phyloP scores from a whole-genome alignment of 139 green algal genomes.

The Tetradesmus lagerheimii region DNA sequence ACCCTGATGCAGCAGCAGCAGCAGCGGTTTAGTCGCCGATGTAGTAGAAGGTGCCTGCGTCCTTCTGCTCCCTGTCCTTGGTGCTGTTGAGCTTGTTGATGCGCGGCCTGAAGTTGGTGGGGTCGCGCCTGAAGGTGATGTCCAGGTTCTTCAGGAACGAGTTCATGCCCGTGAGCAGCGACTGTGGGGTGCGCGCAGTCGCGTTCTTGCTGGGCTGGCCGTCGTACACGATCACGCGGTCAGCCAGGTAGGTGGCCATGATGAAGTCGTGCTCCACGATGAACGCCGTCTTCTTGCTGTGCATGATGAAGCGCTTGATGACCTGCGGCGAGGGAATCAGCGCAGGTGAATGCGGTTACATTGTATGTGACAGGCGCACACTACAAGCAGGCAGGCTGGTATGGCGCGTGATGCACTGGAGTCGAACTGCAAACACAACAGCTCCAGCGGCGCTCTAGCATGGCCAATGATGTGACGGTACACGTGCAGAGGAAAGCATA shows the following conservation, averaged over 20 bases:
- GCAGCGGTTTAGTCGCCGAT: conserved; percentile 57
- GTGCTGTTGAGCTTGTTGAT: conserved; percentile 98
- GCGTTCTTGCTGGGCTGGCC: conserved; percentile 87
- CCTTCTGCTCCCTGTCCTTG: conserved; percentile 98
- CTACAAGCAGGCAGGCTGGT: background rate
- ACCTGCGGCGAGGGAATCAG: conserved; percentile 84
- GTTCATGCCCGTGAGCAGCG: conserved; percentile 92
- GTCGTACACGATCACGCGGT: conserved; percentile 98
- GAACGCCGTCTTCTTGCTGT: conserved; percentile 99
- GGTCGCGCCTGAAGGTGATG: conserved; percentile 99
- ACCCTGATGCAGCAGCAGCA: background rate
- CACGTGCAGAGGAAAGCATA: too few relatives aligned
- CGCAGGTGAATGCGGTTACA: background rate
- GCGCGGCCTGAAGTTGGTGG: conserved; percentile 98
- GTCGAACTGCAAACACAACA: too few relatives aligned
- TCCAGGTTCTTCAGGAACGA: conserved; percentile 95
- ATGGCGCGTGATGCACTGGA: background rate
- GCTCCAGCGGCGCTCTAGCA: background rate
- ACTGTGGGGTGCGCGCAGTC: conserved; percentile 83
- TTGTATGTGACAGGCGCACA: background rate
- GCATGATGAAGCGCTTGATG: conserved; percentile 99
- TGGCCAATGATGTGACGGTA: too few relatives aligned
- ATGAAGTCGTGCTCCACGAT: conserved; percentile 99
- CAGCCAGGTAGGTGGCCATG: conserved; percentile 99
- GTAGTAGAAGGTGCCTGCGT: conserved; percentile 92